Conservation (phyloP, 1,284 basidiomycete genomes). For the Leucoagaricus sp. region DNA sequence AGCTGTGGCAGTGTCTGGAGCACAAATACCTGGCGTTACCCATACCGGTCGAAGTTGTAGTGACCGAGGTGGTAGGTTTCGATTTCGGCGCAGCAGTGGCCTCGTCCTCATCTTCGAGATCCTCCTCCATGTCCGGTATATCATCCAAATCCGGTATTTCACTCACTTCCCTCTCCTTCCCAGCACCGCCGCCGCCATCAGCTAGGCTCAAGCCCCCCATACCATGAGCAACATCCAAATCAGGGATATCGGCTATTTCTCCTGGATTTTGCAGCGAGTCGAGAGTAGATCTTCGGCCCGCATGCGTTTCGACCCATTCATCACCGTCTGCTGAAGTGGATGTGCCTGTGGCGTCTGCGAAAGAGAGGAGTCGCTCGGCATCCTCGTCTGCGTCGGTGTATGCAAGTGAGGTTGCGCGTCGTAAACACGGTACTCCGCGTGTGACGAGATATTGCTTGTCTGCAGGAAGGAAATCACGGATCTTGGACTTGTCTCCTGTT, state of each 20-base stretch:
- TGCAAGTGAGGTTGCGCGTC: slow-evolving; percentile 87
- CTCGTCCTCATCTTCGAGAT: slow-evolving; percentile 81
- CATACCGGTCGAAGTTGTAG: slow-evolving; percentile 24
- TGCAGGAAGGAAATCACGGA: slow-evolving; percentile 87
- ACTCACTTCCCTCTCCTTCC: slow-evolving; percentile 35
- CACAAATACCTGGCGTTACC: slow-evolving; percentile 41
- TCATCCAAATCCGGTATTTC: slow-evolving; percentile 85
- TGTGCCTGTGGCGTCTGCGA: slow-evolving; percentile 51
- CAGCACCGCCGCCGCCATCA: slow-evolving; percentile 35
- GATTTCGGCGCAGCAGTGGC: slow-evolving; percentile 69
- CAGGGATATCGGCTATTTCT: slow-evolving; percentile 82
- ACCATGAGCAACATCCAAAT: slow-evolving; percentile 38
- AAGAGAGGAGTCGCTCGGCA: slow-evolving; percentile 84
- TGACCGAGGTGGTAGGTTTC: slow-evolving; percentile 26
- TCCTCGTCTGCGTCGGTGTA: slow-evolving; percentile 96
- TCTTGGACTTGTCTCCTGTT: slow-evolving; percentile 82
- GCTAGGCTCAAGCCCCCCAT: slow-evolving; percentile 47
- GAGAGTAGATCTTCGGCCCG: slow-evolving; percentile 57
- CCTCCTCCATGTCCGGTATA: slow-evolving; percentile 90
- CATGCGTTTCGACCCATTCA: slow-evolving; percentile 88
- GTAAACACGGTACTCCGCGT: slow-evolving; percentile 89
- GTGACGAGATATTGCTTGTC: slow-evolving; percentile 98
- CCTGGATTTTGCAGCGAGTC: slow-evolving; percentile 42
- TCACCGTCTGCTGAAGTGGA: slow-evolving; percentile 49
- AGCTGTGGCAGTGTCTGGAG: neutral